These are phyloP conservation scores for Diaporthe amygdali DNA, from an alignment of 2,329 filamentous ascomycete species.

Conservation along the genomic window DNA sequence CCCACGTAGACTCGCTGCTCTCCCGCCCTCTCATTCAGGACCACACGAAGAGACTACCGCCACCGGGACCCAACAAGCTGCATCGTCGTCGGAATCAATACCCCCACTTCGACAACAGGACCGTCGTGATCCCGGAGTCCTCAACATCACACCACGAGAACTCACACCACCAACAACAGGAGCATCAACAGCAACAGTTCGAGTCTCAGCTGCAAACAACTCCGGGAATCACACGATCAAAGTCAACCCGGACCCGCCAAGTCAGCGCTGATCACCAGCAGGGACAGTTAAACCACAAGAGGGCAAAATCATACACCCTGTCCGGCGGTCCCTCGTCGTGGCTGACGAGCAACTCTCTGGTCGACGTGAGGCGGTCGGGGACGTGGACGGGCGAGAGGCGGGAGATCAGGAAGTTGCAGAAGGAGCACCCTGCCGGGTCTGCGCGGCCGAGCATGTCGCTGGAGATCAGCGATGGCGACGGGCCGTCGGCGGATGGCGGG, in stretches of 20 bases:
- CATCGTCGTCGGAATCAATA: conserved; percentile 22
- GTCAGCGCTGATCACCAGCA: background rate
- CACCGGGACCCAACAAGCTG: conserved; percentile 2
- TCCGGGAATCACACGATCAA: background rate
- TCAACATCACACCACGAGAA: background rate
- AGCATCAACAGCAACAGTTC: background rate
- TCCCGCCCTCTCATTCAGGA: background rate
- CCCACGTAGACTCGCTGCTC: background rate
- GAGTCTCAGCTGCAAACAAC: background rate
- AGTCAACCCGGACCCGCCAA: background rate
- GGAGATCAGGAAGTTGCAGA: conserved; percentile 23
- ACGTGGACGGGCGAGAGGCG: conserved; percentile 25
- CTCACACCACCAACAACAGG: background rate
- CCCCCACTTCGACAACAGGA: conserved; percentile 15
- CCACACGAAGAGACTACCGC: conserved; percentile 20
- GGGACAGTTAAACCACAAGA: conserved; percentile 2
- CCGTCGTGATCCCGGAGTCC: conserved; percentile 6
- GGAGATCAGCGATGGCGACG: conserved; percentile 13
- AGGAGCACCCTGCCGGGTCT: conserved; percentile 24
- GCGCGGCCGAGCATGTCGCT: conserved; percentile 18
- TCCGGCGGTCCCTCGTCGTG: conserved; percentile 15
- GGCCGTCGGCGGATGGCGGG: background rate
- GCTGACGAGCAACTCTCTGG: conserved; percentile 8
- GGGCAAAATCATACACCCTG: conserved; percentile 13
- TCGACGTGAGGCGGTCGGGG: conserved; percentile 13